phyloP scores from a whole-genome alignment of 2,329 filamentous ascomycete genomes.

The Paraconiothyrium sp. region DNA sequence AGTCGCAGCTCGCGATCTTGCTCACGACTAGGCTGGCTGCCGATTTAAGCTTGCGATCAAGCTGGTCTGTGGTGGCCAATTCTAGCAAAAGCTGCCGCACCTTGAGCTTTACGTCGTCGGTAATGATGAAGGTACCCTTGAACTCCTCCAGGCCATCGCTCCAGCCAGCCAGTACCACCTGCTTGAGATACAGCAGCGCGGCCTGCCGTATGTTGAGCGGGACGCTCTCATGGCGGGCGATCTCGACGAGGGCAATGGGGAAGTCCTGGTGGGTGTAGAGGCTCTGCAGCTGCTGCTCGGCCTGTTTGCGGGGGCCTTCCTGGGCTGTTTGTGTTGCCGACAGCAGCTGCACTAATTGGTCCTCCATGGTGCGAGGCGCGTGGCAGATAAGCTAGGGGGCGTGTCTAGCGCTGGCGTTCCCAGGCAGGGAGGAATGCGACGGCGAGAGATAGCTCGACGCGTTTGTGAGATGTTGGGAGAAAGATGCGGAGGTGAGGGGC shows the following conservation, averaged over 20 bases:
- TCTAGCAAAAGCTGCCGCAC: constrained; percentile 79
- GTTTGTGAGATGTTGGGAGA: constrained; percentile 13
- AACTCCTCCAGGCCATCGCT: constrained; percentile 77
- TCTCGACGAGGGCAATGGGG: constrained; percentile 79
- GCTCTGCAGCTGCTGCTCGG: constrained; percentile 82
- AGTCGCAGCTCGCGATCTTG: constrained; percentile 93
- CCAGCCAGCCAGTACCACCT: constrained; percentile 88
- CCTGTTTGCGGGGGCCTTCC: constrained; percentile 81
- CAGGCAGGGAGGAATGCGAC: constrained; percentile 10
- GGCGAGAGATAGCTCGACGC: constrained; percentile 20
- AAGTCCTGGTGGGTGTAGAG: constrained; percentile 76
- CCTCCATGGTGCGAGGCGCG: constrained; percentile 73
- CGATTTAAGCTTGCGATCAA: constrained; percentile 85
- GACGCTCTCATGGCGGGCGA: constrained; percentile 79
- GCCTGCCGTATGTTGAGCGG: constrained; percentile 81
- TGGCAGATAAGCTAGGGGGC: constrained; percentile 13
- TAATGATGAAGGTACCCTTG: constrained; percentile 72
- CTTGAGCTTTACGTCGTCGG: constrained; percentile 76
- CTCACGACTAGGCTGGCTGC: constrained; percentile 90
- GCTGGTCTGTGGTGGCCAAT: constrained; percentile 76
- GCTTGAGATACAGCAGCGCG: constrained; percentile 80
- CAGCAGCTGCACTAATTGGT: constrained; percentile 88
- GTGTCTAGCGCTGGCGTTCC: constrained; percentile 17
- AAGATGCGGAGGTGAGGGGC: constrained; percentile 16
- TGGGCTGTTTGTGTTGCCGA: constrained; percentile 83